Conservation (phyloP, 225 moss, liverwort and hornwort genomes). For the Sphagnum contortum region DNA sequence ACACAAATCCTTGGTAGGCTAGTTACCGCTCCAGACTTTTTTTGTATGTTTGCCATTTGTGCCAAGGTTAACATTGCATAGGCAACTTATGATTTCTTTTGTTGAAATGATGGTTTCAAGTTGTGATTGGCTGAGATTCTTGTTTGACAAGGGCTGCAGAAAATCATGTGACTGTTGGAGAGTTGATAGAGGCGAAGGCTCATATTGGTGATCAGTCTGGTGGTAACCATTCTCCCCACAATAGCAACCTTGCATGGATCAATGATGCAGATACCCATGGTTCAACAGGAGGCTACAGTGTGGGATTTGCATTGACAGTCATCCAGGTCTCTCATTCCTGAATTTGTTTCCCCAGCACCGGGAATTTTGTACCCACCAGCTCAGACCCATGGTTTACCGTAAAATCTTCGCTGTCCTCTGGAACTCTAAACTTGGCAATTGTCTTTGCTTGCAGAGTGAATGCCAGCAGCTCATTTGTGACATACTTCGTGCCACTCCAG, state of each 20-base stretch:
- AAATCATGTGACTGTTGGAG: constrained; percentile 77
- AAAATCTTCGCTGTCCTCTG: too few species aligned
- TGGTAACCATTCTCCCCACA: constrained; percentile 32
- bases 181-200: constrained; percentile 67
- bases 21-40: too few species aligned
- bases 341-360: too few species aligned
- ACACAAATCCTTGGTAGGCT: constrained; percentile 58
- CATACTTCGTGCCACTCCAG: constrained; percentile 82
- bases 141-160: constrained; percentile 35
- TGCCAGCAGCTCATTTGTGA: constrained; percentile 90
- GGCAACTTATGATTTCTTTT: too few species aligned
- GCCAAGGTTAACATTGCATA: too few species aligned
- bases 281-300: constrained; percentile 63
- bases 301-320: constrained; percentile 66
- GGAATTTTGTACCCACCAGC: too few species aligned
- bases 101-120: too few species aligned
- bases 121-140: too few species aligned
- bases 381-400: too few species aligned
- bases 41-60: too few species aligned
- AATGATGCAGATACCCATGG: constrained; percentile 48
- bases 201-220: constrained; percentile 12
- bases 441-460: constrained; percentile 63
- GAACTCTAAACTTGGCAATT: too few species aligned
- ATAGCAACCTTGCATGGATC: constrained; percentile 50
- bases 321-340: constrained; percentile 36